Base-by-base conservation (phyloP, 257 asterid species). In the Penstemon davidsonii region DNA sequence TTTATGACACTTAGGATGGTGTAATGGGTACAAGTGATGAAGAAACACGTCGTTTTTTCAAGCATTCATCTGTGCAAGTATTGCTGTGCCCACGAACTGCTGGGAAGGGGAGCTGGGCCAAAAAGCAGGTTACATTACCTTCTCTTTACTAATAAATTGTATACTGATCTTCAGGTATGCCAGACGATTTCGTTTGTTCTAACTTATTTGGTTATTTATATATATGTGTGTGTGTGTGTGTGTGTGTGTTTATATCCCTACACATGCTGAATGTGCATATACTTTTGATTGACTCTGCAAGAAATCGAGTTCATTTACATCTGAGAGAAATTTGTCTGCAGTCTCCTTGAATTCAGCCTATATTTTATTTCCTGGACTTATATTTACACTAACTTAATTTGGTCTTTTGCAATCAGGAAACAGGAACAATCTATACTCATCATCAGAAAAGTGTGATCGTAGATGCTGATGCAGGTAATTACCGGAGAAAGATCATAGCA, bases 361-460 rank as follows among this genome's bases (percentile, higher is more conserved):
- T 8, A 39, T 19, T 5, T 33, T 5, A 10, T 67, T 4, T 47
- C 33, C 38, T 41, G 36, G 13, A 15, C 44, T 47, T 6, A 7
- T 45, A 11, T 39, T 56, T 47, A 56, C 9, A 40, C 49, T 67
- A 44, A 33, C 58, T 63, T 38, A 2, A 8, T 18, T 47, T 55
- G 51, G 57, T 33, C 12, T 71, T 72, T 68, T 73, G 60, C 66
- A 68, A 43, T 70, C 91, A 91, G 96, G 96, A 91, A 85, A 84
- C 86, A 12, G 96, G 90, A 69, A 84, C 88, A 12, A 88, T 91
- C 73, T 91, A 88, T 78, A 88, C 97, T 50, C 97, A 91, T 80
- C 97, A 91, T 76, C 97, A 91, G 77, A 91, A 91, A 76, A 87
- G 91, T 50, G 96, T 91, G 53, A 88, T 91, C 62, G 85, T 91